Evolutionary conservation across 805 yeast genomes (phyloP), one percentile per base, ranked within the genome.

Genomic region (Candida krabiensis): DNA sequence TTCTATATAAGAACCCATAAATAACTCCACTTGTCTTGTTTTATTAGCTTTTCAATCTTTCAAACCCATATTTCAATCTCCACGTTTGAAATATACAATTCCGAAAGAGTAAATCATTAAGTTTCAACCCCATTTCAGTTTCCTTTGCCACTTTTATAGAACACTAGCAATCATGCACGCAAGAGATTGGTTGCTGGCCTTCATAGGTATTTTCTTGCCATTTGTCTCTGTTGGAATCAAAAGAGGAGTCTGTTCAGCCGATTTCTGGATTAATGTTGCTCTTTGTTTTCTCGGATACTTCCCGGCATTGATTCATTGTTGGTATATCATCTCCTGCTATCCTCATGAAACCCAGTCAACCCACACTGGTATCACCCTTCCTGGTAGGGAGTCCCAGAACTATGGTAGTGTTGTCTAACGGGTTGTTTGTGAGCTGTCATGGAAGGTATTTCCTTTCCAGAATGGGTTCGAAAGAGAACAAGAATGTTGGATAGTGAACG

Each of bases 301-400:
- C 38, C 95, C 95, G 0, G 95, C 93, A 9, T 71, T 86, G 25
- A 60, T 86, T 43, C 95, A 86, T 54, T 67, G 83, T 28, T 81
- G 86, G 77, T 86, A 85, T 60, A 82, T 86, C 52, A 85, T 86
- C 39, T 78, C 87, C 38, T 70, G 76, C 50, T 83, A 83, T 55
- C 95, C 95, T 8, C 55, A 61, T 17, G 64, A 62, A n/a, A 35
- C 53, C 4, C 33, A 41, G 4, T 43, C 59, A 5, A 41, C 47
- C 1, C 60, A 58, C 39, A 37, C 37, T 3, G 67, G 69, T 18
- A 59, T 58, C 27, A 64, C 69, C 8, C 30, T 60, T 11, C 67
- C 68, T 4, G 68, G 69, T 16, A 55, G 67, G 37, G 64, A 62
- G 18, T 51, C 54, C 9, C 54, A 52, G 16, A 49, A 46, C 19